Base-by-base conservation (phyloP, 257 asterid genomes). In the Solanum stenotomum region DNA sequence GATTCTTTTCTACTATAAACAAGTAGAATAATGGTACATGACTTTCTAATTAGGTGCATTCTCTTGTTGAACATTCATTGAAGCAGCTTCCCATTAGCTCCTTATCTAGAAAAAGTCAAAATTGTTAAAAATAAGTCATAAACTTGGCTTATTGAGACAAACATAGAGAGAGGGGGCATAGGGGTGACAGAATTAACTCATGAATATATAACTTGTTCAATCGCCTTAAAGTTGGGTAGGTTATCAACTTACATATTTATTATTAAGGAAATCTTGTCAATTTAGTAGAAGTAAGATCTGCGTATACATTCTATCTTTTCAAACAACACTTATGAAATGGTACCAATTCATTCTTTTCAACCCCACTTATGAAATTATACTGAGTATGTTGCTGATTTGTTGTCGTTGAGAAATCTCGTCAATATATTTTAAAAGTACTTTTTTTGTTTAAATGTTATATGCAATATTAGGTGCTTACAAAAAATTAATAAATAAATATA, bases 391-490 rank as follows among this genome's bases (percentile, higher is more conserved):
- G 14, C 1, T 10, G 12, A 40, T 40, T 40, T 40, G 15, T n/a
- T 4, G 3, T 63, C 0, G 3, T n/a, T n/a, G 6, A 29, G 0
- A 70, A 70, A 29, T 0, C 76, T 29, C 4, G 22, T 27, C 23
- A 6, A 27, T 13, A 68, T 29, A 68, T 14, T 27, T 68, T 68
- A 13, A 13, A 68, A 29, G 4, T 3, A 27, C 23, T 27, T 13
- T 29, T 67, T 11, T 38, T 37, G 10, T 29, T 68, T 13, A 68
- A 14, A 68, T 27, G 38, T 14, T 7, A 29, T 70, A 14, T 70
- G 8, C 31, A 37, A 37, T 37, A 65, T n/a, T 65, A 10, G 8
- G 3, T n/a, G 12, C 33, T 65, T 65, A n/a, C n/a, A 63, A 25
- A 23, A 23, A 63, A 37, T 37, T 37, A 37, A 37, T 40, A 40